A percentile compares a stretch with the other conserved stretches of the same genome.
These are phyloP conservation scores for Auriscalpium microsporum DNA, from an alignment of 768 basidiomycete genomes.

Conservation along the genomic window DNA sequence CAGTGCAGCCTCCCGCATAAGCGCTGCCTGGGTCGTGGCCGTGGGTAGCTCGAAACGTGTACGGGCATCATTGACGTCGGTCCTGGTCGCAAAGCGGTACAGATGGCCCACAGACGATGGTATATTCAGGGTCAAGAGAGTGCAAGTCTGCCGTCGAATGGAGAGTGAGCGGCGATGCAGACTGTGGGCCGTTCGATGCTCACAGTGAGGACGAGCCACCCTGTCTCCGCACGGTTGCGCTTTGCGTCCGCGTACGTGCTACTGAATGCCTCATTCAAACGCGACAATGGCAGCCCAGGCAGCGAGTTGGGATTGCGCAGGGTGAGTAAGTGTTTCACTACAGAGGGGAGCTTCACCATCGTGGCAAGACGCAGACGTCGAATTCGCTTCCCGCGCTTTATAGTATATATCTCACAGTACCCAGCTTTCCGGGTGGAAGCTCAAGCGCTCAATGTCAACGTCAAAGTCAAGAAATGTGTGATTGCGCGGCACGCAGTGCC, in stretches of 20 bases:
- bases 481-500: background rate
- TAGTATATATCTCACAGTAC: background rate
- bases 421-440: background rate
- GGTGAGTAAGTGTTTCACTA: constrained; percentile 65
- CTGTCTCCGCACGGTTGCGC: constrained; percentile 56
- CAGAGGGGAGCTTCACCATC: constrained; percentile 44
- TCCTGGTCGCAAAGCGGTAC: constrained; percentile 67
- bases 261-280: constrained; percentile 47
- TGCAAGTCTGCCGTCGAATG: constrained; percentile 51
- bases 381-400: background rate
- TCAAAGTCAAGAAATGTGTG: background rate
- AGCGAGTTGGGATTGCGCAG: constrained; percentile 55
- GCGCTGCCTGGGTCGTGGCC: constrained; percentile 64
- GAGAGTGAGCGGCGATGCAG: background rate
- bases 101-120: constrained; percentile 73
- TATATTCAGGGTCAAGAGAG: constrained; percentile 73
- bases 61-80: constrained; percentile 28
- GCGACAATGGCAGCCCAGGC: constrained; percentile 45
- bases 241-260: constrained; percentile 61
- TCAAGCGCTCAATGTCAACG: too few relatives aligned
- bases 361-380: background rate
- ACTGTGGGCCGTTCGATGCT: constrained; percentile 18
- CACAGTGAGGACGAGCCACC: constrained; percentile 77
- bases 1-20: constrained; percentile 84
- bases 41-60: constrained; percentile 38